Conservation (phyloP, 2,329 filamentous ascomycete species). For the Immersiporthe knoxdaviesiana region DNA sequence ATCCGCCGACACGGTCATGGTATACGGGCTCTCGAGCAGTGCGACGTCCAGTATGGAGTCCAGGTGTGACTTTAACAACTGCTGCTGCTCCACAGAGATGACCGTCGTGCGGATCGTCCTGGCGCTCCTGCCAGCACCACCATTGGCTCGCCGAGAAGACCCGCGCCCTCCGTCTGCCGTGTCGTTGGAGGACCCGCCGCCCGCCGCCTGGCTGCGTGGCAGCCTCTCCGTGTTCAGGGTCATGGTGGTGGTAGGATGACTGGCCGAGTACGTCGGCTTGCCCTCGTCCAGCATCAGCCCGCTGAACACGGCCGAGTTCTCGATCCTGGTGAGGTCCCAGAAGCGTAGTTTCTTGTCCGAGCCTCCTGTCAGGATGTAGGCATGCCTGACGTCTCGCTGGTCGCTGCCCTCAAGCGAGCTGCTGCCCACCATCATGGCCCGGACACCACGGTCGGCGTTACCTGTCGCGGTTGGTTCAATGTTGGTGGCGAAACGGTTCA, state of each 20-base stretch:
- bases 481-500: conserved; percentile 79
- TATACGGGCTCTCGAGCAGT: conserved; percentile 86
- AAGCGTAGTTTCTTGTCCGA: conserved; percentile 90
- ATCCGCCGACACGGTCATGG: conserved; percentile 91
- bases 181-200: conserved; percentile 37
- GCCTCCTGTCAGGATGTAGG: conserved; percentile 85
- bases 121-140: conserved; percentile 20
- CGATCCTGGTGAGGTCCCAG: conserved; percentile 83
- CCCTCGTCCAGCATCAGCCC: conserved; percentile 72
- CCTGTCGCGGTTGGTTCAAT: conserved; percentile 63
- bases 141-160: conserved; percentile 18
- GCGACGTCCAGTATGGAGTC: conserved; percentile 87
- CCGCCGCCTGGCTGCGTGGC: conserved; percentile 40
- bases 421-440: conserved; percentile 73
- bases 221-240: conserved; percentile 68
- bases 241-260: conserved; percentile 65
- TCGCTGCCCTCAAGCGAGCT: conserved; percentile 65
- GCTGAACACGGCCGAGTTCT: conserved; percentile 79
- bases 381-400: conserved; percentile 72
- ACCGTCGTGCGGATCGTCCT: conserved; percentile 75
- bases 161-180: conserved; percentile 32
- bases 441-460: conserved; percentile 68
- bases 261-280: conserved; percentile 71
- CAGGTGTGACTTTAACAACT: conserved; percentile 81
- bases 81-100: conserved; percentile 85